Conservation (phyloP, 441 rosid species). For the Pelargonium hybrid region DNA sequence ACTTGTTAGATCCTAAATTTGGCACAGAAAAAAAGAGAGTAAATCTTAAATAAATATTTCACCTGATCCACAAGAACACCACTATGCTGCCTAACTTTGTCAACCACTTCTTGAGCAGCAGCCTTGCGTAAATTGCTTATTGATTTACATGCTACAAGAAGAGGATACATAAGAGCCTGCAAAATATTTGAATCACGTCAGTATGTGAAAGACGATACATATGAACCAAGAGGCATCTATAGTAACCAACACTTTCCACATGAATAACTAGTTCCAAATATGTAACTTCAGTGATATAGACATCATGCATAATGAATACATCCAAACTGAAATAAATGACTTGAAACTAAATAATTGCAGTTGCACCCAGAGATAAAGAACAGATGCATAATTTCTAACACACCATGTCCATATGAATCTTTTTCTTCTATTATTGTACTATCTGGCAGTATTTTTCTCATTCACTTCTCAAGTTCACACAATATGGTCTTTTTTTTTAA, state of each 20-base stretch:
- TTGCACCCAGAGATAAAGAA: neutral
- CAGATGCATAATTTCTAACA: neutral
- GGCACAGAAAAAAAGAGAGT: neutral
- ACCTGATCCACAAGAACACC: conserved; percentile 96
- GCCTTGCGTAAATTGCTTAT: conserved; percentile 88
- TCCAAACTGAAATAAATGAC: neutral
- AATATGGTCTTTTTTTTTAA: neutral
- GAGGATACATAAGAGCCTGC: conserved; percentile 99
- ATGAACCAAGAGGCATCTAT: neutral
- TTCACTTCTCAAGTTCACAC: neutral
- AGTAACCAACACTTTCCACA: neutral
- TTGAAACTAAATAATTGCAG: neutral
- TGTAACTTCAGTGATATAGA: neutral
- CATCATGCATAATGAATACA: neutral
- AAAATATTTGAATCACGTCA: conserved; percentile 12
- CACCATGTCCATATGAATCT: neutral
- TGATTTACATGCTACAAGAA: conserved; percentile 97
- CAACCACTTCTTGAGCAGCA: conserved; percentile 97
- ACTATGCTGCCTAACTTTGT: conserved; percentile 94
- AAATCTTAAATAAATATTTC: conserved; percentile 12
- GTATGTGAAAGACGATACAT: neutral
- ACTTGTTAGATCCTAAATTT: conserved; percentile 15
- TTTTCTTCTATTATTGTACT: neutral
- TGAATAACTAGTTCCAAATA: too few species aligned
- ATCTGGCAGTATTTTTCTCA: neutral